A percentile compares a stretch with the other conserved stretches of the same genome.
Conservation (phyloP, 2,329 filamentous ascomycete species). For the Neofusicoccum sp. region DNA sequence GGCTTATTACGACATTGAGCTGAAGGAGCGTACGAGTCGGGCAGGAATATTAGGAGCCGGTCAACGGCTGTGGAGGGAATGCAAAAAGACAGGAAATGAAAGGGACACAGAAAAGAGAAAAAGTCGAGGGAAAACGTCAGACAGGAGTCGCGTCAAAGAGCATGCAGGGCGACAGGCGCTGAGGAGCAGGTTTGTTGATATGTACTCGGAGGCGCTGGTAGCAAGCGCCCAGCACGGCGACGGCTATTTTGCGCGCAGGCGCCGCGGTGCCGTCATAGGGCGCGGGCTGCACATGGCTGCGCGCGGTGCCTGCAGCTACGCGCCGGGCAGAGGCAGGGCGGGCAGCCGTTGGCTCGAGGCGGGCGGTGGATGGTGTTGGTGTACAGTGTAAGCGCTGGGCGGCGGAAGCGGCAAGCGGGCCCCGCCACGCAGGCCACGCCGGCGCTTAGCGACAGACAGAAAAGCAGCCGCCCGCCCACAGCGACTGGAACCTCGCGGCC, state of each 20-base stretch:
- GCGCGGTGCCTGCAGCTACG: slow-evolving; percentile 5
- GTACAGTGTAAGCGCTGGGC: slow-evolving; percentile 10
- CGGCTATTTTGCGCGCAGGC: slow-evolving; percentile 10
- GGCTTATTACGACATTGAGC: slow-evolving; percentile 13
- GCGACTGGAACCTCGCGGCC: not conserved
- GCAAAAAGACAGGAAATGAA: slow-evolving; percentile 17
- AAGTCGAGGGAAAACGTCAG: slow-evolving; percentile 31
- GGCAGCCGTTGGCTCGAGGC: not conserved
- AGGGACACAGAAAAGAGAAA: slow-evolving; percentile 22
- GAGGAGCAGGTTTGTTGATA: slow-evolving; percentile 10
- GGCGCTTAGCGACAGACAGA: slow-evolving; percentile 5
- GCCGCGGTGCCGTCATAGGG: slow-evolving; percentile 8
- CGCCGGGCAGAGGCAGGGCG: not conserved
- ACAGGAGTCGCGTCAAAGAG: slow-evolving; percentile 32
- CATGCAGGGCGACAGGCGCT: slow-evolving; percentile 10
- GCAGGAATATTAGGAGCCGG: slow-evolving; percentile 25
- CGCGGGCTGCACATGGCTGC: slow-evolving; percentile 4
- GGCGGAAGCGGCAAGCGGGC: not conserved
- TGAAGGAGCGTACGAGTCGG: slow-evolving; percentile 10
- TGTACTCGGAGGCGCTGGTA: not conserved
- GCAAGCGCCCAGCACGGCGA: slow-evolving; percentile 16
- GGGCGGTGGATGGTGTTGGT: not conserved
- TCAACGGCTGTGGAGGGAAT: slow-evolving; percentile 28
- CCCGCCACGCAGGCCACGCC: not conserved
- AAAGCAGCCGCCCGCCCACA: slow-evolving; percentile 8